These are phyloP conservation scores for Saccharomycopsis fodiens DNA, from an alignment of 805 yeast species.

Conservation along the genomic window DNA sequence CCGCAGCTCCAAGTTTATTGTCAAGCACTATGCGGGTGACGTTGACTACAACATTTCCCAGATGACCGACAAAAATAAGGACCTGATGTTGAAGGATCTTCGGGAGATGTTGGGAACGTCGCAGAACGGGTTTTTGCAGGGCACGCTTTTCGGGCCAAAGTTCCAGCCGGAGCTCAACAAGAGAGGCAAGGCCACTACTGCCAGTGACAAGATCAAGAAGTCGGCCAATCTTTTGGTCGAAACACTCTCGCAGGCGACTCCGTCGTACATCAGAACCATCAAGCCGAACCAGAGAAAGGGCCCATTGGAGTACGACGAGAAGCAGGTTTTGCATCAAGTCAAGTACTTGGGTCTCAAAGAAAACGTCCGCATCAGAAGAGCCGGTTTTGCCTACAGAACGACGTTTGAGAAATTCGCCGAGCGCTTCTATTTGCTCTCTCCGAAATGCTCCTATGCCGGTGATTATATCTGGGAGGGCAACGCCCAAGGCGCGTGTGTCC, in stretches of 20 bases:
- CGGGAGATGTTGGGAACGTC: slow-evolving; percentile 73
- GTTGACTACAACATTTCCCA: slow-evolving; percentile 84
- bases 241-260: slow-evolving; percentile 83
- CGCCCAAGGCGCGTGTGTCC: slow-evolving; percentile 43
- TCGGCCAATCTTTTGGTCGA: slow-evolving; percentile 88
- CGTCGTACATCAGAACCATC: slow-evolving; percentile 94
- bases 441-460: slow-evolving; percentile 89
- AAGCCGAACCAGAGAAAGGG: slow-evolving; percentile 93
- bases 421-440: slow-evolving; percentile 80
- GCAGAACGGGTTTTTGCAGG: slow-evolving; percentile 47
- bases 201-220: slow-evolving; percentile 86
- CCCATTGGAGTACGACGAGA: slow-evolving; percentile 81
- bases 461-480: slow-evolving; percentile 62
- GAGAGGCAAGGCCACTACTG: slow-evolving; percentile 85
- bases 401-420: slow-evolving; percentile 95
- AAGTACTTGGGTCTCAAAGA: slow-evolving; percentile 94
- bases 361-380: slow-evolving; percentile 94
- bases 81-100: slow-evolving; percentile 82
- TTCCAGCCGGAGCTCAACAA: slow-evolving; percentile 58
- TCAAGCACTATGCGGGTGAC: slow-evolving; percentile 98
- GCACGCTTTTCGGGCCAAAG: slow-evolving; percentile 34
- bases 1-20: slow-evolving; percentile 77
- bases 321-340: slow-evolving; percentile 89
- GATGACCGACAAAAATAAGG: slow-evolving; percentile 97
- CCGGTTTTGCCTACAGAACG: slow-evolving; percentile 97